Base-by-base conservation (phyloP, 2,329 filamentous ascomycete genomes). In the Ceratocystis harringtonii region DNA sequence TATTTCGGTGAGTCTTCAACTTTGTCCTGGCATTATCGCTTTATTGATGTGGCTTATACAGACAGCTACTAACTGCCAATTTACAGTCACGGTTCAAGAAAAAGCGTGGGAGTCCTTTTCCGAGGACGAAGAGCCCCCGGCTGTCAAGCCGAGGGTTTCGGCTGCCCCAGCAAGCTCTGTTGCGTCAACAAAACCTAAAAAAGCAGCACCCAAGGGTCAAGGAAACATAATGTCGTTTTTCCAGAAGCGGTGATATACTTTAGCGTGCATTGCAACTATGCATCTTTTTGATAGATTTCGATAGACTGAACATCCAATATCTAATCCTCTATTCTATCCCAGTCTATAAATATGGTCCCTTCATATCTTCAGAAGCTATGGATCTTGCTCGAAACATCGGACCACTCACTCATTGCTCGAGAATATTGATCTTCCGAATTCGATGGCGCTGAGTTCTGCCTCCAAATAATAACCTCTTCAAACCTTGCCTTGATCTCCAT, bases 171-270 rank as follows among this genome's bases (percentile, higher is more conserved):
- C 78, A 5, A 73, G 77, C 25, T 79, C 80, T 12, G 77, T 80
- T 67, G 76, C 77, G 25, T 73, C 76, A 5, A 72, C 72, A 58
- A 84, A 81, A 70, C 73, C 78, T 28, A 85, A 81, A 70, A 87
- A 86, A 72, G 71, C 76, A 22, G 76, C 76, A 1, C 76, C 78
- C 1, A 89, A 90, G 72, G 75, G 82, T 2, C 87, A 90, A 71
- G 90, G 91, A 2, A 95, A 80, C 73, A 95, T 96, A 72, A 95
- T 92, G 87, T 90, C 87, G 0, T 96, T 96, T 76, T 96, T 96
- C 74, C 81, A 82, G 52, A 96, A 95, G 78, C 94, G 91, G 72
- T 88, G 70, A 64, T 45, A 17, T 43, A 10, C 43, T 17, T 44
- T 22, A 41, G 22, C 55, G 8, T 19, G 48, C 19, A 58, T 58